phyloP scores from a whole-genome alignment of 495 filamentous ascomycete species.

The Daldinia concentrica region DNA sequence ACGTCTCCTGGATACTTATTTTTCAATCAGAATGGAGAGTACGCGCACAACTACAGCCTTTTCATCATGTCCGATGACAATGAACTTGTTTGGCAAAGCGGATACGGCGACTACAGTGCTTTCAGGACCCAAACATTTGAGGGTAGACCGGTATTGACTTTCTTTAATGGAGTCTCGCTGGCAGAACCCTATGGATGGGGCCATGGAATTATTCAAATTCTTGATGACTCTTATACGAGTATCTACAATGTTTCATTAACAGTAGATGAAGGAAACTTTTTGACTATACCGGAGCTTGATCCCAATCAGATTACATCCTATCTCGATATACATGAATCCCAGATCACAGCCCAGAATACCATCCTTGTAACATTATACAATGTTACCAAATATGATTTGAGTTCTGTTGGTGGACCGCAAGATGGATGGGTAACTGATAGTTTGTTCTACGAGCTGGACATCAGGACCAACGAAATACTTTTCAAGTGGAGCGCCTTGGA shows the following conservation, averaged over 20 bases:
- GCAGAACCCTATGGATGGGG: constrained; percentile 53
- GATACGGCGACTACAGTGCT: constrained; percentile 22
- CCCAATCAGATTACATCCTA: constrained; percentile 24
- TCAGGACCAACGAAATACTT: constrained; percentile 32
- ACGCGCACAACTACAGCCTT: constrained; percentile 30
- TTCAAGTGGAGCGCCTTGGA: constrained; percentile 27
- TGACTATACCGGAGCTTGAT: constrained; percentile 28
- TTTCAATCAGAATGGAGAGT: constrained; percentile 34
- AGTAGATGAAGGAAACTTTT: constrained; percentile 15
- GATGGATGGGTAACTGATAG: constrained; percentile 36
- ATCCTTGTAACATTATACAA: constrained; percentile 57
- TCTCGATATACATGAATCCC: constrained; percentile 54
- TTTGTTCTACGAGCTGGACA: constrained; percentile 33
- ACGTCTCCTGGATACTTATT: constrained; percentile 36
- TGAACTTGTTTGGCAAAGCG: constrained; percentile 35
- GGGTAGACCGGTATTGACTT: constrained; percentile 55
- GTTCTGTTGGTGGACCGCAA: constrained; percentile 47
- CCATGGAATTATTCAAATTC: constrained; percentile 56
- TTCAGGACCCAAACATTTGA: constrained; percentile 51
- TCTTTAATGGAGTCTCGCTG: constrained; percentile 58
- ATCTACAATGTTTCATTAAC: constrained; percentile 49
- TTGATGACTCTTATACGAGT: constrained; percentile 61
- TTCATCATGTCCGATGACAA: constrained; percentile 40
- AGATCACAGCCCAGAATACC: constrained; percentile 56
- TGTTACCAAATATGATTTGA: constrained; percentile 47